Conservation (phyloP, 495 filamentous ascomycete genomes). For the Neurospora sp. region DNA sequence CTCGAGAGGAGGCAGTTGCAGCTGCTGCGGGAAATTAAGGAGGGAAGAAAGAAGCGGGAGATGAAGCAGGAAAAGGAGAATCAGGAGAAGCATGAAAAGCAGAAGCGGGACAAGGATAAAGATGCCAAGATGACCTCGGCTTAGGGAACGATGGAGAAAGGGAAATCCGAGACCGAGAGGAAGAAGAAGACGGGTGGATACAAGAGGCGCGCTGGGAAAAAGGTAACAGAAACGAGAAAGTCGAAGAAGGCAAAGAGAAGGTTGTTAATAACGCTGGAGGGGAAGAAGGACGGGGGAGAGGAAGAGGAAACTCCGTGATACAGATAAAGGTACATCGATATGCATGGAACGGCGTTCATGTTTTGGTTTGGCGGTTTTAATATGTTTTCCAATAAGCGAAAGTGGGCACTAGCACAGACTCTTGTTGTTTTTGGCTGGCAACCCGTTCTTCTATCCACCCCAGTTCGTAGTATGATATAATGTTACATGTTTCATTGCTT, state of each 20-base stretch:
- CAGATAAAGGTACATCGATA: not conserved
- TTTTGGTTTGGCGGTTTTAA: not conserved
- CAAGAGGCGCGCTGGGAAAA: not conserved
- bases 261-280: not conserved
- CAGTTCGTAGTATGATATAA: slow-evolving; percentile 6
- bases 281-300: not conserved
- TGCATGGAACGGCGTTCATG: not conserved
- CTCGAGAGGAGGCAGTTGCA: not conserved
- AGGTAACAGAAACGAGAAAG: not conserved
- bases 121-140: not conserved
- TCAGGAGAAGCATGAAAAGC: not conserved
- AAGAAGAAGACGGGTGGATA: not conserved
- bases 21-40: not conserved
- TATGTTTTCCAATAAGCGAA: not conserved
- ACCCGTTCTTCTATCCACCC: not conserved
- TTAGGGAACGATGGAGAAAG: not conserved
- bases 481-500: slow-evolving; percentile 23
- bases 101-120: not conserved
- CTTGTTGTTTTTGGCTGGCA: not conserved
- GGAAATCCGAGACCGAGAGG: not conserved
- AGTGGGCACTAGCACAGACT: not conserved
- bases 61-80: not conserved
- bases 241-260: not conserved
- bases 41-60: not conserved
- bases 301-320: not conserved